Percentiles rank a stretch among this genome's conserved stretches.
phyloP scores from a whole-genome alignment of 2,329 filamentous ascomycete genomes.

The Colletotrichum coccodes region DNA sequence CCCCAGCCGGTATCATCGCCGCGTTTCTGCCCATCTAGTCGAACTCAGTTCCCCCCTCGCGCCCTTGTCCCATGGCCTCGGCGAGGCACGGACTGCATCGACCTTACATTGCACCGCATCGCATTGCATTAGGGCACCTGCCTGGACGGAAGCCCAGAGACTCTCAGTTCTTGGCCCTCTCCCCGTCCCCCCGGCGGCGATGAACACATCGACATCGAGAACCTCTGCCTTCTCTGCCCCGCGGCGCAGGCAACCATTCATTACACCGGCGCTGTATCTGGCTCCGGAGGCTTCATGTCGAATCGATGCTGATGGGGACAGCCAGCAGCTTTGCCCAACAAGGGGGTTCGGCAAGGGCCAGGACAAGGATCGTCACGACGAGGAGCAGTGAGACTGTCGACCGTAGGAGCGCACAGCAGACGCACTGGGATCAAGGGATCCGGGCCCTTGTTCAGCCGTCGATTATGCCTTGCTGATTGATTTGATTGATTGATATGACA shows the following conservation, averaged over 20 bases:
- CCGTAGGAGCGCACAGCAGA: background rate
- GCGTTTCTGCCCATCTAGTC: background rate
- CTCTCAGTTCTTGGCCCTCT: too few relatives aligned
- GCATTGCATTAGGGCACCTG: background rate
- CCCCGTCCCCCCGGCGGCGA: background rate
- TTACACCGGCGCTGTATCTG: background rate
- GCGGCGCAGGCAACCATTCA: background rate
- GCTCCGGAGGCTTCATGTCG: background rate
- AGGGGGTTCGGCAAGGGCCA: background rate
- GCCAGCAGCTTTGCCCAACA: background rate
- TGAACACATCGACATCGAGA: too few relatives aligned
- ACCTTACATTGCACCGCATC: background rate
- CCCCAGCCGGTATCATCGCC: background rate
- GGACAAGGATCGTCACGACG: constrained; percentile 2
- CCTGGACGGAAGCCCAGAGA: background rate
- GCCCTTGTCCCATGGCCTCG: background rate
- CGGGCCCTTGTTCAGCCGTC: background rate
- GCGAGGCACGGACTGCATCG: too few relatives aligned
- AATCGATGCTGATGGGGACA: background rate
- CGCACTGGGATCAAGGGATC: constrained; percentile 14
- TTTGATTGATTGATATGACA: constrained; percentile 20
- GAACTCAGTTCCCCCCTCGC: constrained; percentile 3
- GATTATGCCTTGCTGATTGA: constrained; percentile 19
- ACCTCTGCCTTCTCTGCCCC: background rate
- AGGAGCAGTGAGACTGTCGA: background rate